A percentile compares a stretch with the other conserved stretches of the same genome.
phyloP scores from a whole-genome alignment of 208 protist genomes.

The Trypanosoma brucei region DNA sequence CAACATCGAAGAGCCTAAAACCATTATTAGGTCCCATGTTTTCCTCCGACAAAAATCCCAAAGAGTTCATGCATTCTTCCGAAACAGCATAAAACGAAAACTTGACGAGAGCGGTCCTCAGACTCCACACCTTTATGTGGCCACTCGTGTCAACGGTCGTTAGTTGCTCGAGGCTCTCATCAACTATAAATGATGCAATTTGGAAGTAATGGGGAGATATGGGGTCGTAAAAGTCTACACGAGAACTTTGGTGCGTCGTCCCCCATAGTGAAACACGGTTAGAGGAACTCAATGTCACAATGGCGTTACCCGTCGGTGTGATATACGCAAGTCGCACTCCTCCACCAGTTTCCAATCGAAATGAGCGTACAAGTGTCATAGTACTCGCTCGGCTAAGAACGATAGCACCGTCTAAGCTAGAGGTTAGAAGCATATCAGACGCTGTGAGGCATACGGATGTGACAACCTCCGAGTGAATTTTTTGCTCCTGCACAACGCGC shows the following conservation, averaged over 20 bases:
- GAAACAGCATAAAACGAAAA: constrained; percentile 67
- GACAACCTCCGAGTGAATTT: constrained; percentile 21
- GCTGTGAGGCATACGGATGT: constrained; percentile 18
- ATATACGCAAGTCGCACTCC: constrained; percentile 27
- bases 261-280: constrained; percentile 38
- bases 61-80: constrained; percentile 16
- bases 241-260: constrained; percentile 25
- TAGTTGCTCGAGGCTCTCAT: constrained; percentile 62
- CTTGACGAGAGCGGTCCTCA: constrained; percentile 37
- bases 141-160: constrained; percentile 60
- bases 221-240: constrained; percentile 69
- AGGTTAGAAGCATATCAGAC: constrained; percentile 15
- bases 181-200: constrained; percentile 53
- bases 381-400: constrained; percentile 18
- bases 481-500: constrained; percentile 5
- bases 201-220: constrained; percentile 56
- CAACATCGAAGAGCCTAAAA: constrained; percentile 20
- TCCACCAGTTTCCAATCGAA: constrained; percentile 12
- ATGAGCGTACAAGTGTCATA: constrained; percentile 12
- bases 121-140: constrained; percentile 73
- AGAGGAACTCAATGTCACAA: constrained; percentile 20
- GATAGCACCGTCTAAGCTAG: constrained; percentile 20
- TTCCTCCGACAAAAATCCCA: constrained; percentile 14
- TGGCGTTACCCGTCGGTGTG: constrained; percentile 18
- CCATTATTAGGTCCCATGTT: constrained; percentile 7